Evolutionary conservation across 768 basidiomycete species (phyloP), one percentile per base, ranked within the genome.

Genomic region (Chiua virens): DNA sequence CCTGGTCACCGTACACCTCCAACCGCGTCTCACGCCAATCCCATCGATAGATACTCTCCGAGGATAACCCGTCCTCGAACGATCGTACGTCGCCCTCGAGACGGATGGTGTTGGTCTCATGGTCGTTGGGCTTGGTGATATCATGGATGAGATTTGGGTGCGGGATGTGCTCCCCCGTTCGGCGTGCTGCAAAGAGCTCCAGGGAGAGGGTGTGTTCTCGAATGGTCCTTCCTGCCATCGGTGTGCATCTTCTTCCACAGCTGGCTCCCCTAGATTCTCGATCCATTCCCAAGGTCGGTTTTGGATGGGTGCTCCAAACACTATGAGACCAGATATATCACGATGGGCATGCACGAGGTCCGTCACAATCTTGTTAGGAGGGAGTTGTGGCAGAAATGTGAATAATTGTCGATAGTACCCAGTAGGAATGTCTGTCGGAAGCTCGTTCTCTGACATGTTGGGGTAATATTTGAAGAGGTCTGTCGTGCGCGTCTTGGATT

Each of bases 241-340:
- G 22, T 76, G 70, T 28, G 73, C 72, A 10, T 78, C 77, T 27
- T 73, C 77, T 10, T 74, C 63, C 23, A 79, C 28, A 0, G 39
- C 78, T 4, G 73, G 56, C 11, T 71, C 60, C 9, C 88, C 88
- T 4, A 91, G 61, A 62, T 86, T 81, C 66, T 92, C 89, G 8
- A 85, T 81, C 89, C 89, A 92, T 65, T 92, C 89, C 89, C 89
- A 92, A 4, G 90, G 87, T 28, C 83, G 79, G 67, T 90, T 88
- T 50, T 80, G 73, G 17, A 91, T 85, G 2, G 79, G 75, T 5
- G 70, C 62, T 18, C 79, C 76, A 52, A 74, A 71, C 3, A 81
- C 61, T 5, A 81, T 52, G 17, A 76, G 73, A 0, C 86, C 86
- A 13, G 70, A 70, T 2, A 70, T 45, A 55, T 89, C 86, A 23